These are phyloP conservation scores for Effrenium voratum DNA, from an alignment of 73 alveolate genomes.

Conservation along the genomic window DNA sequence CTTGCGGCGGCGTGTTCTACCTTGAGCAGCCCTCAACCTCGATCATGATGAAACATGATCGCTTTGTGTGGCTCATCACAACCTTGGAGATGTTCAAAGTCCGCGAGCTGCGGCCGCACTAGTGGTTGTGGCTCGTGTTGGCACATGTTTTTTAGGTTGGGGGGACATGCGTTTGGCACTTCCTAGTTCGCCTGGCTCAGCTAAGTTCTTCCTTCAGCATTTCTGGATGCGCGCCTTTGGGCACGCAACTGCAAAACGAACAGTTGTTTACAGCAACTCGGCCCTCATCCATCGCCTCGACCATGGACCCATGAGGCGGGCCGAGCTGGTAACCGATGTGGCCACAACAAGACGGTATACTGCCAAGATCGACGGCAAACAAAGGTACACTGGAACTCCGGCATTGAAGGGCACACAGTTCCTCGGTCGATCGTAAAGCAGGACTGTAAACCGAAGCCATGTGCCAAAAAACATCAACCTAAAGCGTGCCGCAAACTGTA, in stretches of 20 bases:
- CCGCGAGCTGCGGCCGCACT: too few relatives aligned
- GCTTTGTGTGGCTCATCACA: too few relatives aligned
- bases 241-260: neutral
- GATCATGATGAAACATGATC: too few relatives aligned
- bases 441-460: neutral
- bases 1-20: too few relatives aligned
- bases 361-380: neutral
- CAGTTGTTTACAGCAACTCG: neutral
- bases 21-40: too few relatives aligned
- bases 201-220: neutral
- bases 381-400: neutral
- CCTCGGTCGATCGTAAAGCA: neutral
- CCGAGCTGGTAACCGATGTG: neutral
- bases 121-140: too few relatives aligned
- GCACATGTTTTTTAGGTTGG: too few relatives aligned
- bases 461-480: neutral
- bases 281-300: neutral
- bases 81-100: too few relatives aligned
- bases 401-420: neutral
- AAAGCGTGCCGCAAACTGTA: neutral
- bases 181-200: too few relatives aligned
- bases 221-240: constrained; percentile 1
- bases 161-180: too few relatives aligned
- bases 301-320: neutral
- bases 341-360: neutral